A percentile compares a stretch with the other conserved stretches of the same genome.
phyloP scores from a whole-genome alignment of 2,329 filamentous ascomycete genomes.

The Aureobasidium melanogenum region DNA sequence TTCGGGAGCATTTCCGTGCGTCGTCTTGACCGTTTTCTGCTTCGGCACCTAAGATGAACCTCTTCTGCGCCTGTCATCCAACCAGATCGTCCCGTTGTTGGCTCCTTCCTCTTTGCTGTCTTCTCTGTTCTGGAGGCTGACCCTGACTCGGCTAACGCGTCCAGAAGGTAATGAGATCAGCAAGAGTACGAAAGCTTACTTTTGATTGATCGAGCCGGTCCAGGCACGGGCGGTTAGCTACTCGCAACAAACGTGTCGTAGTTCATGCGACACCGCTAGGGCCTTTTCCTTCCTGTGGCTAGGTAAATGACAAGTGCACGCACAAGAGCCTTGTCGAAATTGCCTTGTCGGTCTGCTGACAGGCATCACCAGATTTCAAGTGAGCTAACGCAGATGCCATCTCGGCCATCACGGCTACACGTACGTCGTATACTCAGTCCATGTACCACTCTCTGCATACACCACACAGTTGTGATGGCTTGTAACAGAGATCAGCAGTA shows the following conservation, averaged over 20 bases:
- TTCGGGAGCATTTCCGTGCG: neutral
- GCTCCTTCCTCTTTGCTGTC: neutral
- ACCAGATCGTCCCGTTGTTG: neutral
- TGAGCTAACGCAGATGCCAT: neutral
- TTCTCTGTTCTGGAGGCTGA: neutral
- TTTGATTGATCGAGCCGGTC: neutral
- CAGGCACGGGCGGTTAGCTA: conserved; percentile 1
- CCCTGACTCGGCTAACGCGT: neutral
- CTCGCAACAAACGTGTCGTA: neutral
- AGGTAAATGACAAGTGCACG: neutral
- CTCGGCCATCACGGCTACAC: neutral
- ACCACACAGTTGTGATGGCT: neutral
- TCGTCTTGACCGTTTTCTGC: conserved; percentile 5
- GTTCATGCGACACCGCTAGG: conserved; percentile 6
- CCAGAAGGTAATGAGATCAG: neutral
- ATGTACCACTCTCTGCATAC: neutral
- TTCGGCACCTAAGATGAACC: neutral
- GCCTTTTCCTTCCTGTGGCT: neutral
- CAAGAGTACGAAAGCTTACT: neutral
- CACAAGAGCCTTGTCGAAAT: neutral
- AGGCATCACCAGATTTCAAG: neutral
- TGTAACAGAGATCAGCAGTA: neutral
- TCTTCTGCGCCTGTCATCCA: neutral
- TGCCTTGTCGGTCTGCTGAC: neutral
- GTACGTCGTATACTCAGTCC: neutral